These are phyloP conservation scores for Bassia scoparia DNA, from an alignment of 148 eudicot species.

Conservation along the genomic window DNA sequence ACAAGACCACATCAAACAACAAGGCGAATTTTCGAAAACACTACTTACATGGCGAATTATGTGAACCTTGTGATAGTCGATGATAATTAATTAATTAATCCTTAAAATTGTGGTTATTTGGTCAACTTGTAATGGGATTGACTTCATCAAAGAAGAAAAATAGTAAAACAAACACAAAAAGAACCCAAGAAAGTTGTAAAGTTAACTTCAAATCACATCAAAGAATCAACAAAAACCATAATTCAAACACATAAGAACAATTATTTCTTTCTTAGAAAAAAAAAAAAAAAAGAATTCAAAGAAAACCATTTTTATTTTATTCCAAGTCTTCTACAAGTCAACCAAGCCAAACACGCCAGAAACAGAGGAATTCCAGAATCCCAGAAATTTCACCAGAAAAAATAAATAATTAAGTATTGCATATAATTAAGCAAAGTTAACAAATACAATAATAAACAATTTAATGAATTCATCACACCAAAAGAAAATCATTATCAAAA, in stretches of 20 bases:
- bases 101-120: not conserved
- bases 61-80: too few relatives aligned
- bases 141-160: not conserved
- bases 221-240: not conserved
- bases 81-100: too few relatives aligned
- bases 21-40: too few relatives aligned
- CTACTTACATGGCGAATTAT: too few relatives aligned
- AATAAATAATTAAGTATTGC: too few relatives aligned
- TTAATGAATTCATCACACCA: too few relatives aligned
- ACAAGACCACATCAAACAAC: too few relatives aligned
- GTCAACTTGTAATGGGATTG: not conserved
- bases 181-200: not conserved
- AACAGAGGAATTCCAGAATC: constrained; percentile 8
- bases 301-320: constrained; percentile 13
- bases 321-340: constrained; percentile 27
- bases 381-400: not conserved
- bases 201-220: not conserved
- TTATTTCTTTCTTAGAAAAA: too few relatives aligned
- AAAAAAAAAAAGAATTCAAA: constrained; percentile 2
- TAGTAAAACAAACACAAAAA: not conserved
- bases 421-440: too few relatives aligned
- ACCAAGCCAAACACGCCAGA: constrained; percentile 18
- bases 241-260: too few relatives aligned
- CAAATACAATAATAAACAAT: not conserved
- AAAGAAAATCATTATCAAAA: too few relatives aligned